Percentiles rank a stretch among this genome's conserved stretches.
phyloP scores from a whole-genome alignment of 2,329 filamentous ascomycete genomes.

The Lasiodiplodia hormozganensis region DNA sequence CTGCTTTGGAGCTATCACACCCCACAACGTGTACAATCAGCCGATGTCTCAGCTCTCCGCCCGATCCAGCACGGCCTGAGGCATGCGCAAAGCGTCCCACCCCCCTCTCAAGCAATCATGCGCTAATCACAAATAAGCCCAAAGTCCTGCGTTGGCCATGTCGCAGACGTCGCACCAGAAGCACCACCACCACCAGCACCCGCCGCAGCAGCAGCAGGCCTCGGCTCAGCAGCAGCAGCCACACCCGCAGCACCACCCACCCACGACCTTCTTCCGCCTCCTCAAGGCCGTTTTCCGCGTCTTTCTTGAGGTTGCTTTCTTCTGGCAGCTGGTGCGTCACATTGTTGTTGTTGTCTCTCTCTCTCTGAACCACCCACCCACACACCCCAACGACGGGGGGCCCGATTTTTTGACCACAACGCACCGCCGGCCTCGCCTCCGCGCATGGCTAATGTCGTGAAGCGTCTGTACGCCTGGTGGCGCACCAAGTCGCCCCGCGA shows the following conservation, averaged over 20 bases:
- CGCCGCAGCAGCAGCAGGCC: background rate
- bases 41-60: conserved; percentile 17
- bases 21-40: conserved; percentile 20
- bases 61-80: conserved; percentile 24
- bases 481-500: conserved; percentile 68
- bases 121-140: conserved; percentile 18
- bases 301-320: conserved; percentile 47
- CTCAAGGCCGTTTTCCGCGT: conserved; percentile 42
- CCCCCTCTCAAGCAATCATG: conserved; percentile 17
- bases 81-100: conserved; percentile 17
- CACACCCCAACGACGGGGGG: background rate
- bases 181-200: conserved; percentile 8
- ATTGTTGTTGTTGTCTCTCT: background rate
- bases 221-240: background rate
- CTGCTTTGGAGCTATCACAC: conserved; percentile 12
- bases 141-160: conserved; percentile 8
- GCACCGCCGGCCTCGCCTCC: background rate
- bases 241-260: background rate
- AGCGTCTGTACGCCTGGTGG: conserved; percentile 76
- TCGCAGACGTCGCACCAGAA: conserved; percentile 13
- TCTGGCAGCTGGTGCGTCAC: conserved; percentile 49
- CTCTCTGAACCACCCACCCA: conserved; percentile 1
- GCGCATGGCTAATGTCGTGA: conserved; percentile 32
- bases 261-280: conserved; percentile 30
- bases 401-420: background rate